phyloP scores from a whole-genome alignment of 805 yeast species.

The Clavispora asparagi region DNA sequence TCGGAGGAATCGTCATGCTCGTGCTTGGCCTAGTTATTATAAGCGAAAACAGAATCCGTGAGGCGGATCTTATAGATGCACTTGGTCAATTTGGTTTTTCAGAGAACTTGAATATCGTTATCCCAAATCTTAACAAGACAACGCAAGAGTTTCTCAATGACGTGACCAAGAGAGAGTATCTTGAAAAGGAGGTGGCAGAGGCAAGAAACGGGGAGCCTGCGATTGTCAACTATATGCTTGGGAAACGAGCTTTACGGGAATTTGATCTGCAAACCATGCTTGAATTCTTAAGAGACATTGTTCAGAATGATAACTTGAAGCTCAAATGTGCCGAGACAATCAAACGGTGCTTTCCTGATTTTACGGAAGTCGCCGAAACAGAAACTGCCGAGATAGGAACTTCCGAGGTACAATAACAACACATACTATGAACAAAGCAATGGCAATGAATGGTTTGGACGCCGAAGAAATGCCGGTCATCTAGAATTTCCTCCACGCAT shows the following conservation, averaged over 20 bases:
- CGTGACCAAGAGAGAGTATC: slow-evolving; percentile 26
- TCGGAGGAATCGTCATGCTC: slow-evolving; percentile 26
- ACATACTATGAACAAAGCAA: not conserved
- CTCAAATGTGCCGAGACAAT: not conserved
- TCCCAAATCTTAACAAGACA: slow-evolving; percentile 18
- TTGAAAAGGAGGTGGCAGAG: slow-evolving; percentile 12
- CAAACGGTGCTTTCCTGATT: not conserved
- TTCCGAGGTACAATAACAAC: not conserved
- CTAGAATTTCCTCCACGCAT: not conserved
- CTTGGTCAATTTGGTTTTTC: slow-evolving; percentile 24
- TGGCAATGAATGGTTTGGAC: not conserved
- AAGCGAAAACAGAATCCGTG: slow-evolving; percentile 27
- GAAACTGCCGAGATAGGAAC: not conserved
- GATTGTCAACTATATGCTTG: slow-evolving; percentile 23
- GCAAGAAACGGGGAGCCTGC: slow-evolving; percentile 11
- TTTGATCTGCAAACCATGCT: slow-evolving; percentile 25
- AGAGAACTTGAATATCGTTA: slow-evolving; percentile 13
- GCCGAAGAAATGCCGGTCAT: not conserved
- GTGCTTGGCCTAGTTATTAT: slow-evolving; percentile 26
- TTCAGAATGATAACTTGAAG: not conserved
- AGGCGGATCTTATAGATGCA: slow-evolving; percentile 17
- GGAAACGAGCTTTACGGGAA: slow-evolving; percentile 29
- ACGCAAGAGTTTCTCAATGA: slow-evolving; percentile 20
- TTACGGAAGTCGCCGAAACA: not conserved
- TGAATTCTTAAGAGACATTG: slow-evolving; percentile 13